Conservation (phyloP, 129 eudicot genomes). For the Pseudognaphalium luteoalbum region DNA sequence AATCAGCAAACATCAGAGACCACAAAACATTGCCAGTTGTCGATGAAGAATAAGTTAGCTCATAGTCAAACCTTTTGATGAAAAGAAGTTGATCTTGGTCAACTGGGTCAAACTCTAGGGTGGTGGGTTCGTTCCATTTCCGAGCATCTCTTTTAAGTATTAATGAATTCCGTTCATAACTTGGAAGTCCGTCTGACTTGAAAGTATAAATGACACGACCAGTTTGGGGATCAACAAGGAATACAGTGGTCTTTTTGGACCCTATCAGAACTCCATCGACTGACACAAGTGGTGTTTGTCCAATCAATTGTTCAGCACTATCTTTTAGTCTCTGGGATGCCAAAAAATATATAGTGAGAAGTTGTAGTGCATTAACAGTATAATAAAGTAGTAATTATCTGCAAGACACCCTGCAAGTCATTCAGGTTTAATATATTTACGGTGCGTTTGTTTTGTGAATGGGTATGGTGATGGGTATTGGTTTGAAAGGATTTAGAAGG, state of each 20-base stretch:
- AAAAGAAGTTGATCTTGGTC: constrained; percentile 52
- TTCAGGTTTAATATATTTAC: too few relatives aligned
- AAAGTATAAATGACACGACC: constrained; percentile 66
- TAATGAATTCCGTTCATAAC: constrained; percentile 42
- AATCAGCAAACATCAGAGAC: constrained; percentile 67
- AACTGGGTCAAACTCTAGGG: constrained; percentile 36
- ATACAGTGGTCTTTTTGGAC: constrained; percentile 71
- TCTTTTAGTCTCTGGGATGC: constrained; percentile 53
- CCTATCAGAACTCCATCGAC: constrained; percentile 68
- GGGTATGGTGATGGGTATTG: too few relatives aligned
- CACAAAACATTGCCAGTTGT: constrained; percentile 65
- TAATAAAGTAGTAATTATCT: background rate
- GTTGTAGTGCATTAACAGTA: background rate
- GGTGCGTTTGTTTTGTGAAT: too few relatives aligned
- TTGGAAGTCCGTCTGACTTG: constrained; percentile 53
- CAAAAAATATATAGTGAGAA: background rate
- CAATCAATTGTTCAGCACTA: constrained; percentile 68
- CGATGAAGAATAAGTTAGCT: constrained; percentile 52
- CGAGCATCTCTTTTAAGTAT: constrained; percentile 42
- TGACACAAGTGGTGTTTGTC: constrained; percentile 56
- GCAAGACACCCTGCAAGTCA: background rate
- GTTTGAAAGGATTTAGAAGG: too few relatives aligned
- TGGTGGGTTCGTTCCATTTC: constrained; percentile 37
- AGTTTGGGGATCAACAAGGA: constrained; percentile 68
- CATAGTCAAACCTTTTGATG: constrained; percentile 76